phyloP scores from a whole-genome alignment of 805 yeast species.

The Zygosaccharomyces gambellarensis region DNA sequence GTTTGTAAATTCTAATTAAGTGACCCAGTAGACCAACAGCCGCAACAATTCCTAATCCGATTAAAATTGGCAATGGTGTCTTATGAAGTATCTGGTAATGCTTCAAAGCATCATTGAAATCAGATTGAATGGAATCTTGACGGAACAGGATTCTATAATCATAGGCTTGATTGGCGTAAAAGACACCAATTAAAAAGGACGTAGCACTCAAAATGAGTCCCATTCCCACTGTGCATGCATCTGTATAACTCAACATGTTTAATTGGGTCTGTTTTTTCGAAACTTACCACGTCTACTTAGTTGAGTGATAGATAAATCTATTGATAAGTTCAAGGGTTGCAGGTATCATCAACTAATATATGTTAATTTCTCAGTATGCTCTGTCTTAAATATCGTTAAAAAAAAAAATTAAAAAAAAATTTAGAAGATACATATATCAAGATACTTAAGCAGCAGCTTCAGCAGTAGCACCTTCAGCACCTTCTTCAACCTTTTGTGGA shows the following conservation, averaged over 20 bases:
- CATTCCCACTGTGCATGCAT: slow-evolving; percentile 30
- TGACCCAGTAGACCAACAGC: slow-evolving; percentile 67
- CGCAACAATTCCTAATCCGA: slow-evolving; percentile 59
- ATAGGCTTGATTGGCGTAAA: slow-evolving; percentile 76
- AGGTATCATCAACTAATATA: neutral
- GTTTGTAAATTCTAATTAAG: slow-evolving; percentile 75
- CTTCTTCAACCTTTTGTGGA: slow-evolving; percentile 24
- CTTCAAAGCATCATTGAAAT: slow-evolving; percentile 54
- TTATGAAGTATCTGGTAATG: slow-evolving; percentile 76
- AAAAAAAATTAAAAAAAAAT: neutral
- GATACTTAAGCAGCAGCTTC: slow-evolving; percentile 26
- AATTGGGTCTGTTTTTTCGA: neutral
- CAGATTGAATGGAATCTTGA: slow-evolving; percentile 44
- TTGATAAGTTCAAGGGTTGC: too few species aligned
- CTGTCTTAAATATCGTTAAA: neutral
- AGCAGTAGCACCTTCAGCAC: slow-evolving; percentile 24
- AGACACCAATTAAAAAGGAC: slow-evolving; percentile 74
- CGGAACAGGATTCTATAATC: slow-evolving; percentile 73
- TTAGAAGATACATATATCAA: slow-evolving; percentile 17
- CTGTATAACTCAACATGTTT: slow-evolving; percentile 21
- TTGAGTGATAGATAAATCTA: too few species aligned
- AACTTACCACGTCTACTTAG: too few species aligned
- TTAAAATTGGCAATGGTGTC: slow-evolving; percentile 42
- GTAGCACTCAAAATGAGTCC: slow-evolving; percentile 40
- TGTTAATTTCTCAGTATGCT: neutral